These are phyloP conservation scores for Nigrospora oryzae DNA, from an alignment of 2,329 filamentous ascomycete genomes.

Conservation along the genomic window DNA sequence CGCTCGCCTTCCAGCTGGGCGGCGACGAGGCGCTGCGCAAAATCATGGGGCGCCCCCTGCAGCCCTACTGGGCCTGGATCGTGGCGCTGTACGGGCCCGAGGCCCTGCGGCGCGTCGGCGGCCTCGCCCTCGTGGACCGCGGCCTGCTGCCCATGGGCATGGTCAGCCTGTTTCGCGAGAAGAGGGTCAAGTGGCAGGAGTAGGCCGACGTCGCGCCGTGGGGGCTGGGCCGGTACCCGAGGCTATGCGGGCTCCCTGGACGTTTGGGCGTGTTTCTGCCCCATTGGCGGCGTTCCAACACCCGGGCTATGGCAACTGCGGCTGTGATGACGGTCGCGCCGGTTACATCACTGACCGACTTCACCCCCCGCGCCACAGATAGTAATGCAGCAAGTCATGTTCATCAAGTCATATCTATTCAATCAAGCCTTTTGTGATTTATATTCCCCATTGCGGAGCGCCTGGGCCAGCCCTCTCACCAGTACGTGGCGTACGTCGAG, in stretches of 20 bases:
- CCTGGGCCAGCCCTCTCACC: neutral
- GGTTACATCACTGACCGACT: too few relatives aligned
- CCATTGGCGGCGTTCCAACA: too few relatives aligned
- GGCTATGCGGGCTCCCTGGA: too few relatives aligned
- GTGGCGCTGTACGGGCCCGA: conserved; percentile 34
- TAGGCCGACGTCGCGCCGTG: conserved; percentile 3
- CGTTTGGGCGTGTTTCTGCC: too few relatives aligned
- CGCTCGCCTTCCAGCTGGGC: conserved; percentile 6
- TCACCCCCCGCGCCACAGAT: too few relatives aligned
- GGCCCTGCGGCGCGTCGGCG: conserved; percentile 33
- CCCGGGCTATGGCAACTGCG: too few relatives aligned
- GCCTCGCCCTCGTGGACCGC: conserved; percentile 33
- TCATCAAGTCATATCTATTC: neutral
- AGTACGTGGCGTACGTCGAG: neutral
- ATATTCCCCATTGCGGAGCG: too few relatives aligned
- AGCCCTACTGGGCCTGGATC: conserved; percentile 39
- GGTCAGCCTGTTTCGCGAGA: conserved; percentile 34
- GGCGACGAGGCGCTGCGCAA: conserved; percentile 1
- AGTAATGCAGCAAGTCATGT: neutral
- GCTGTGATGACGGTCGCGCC: too few relatives aligned
- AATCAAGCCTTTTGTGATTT: neutral
- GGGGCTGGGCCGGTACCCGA: too few relatives aligned
- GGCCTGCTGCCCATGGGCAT: conserved; percentile 37
- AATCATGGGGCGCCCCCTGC: conserved; percentile 19
- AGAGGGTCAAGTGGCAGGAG: conserved; percentile 32